A percentile compares a stretch with the other conserved stretches of the same genome.
Evolutionary conservation across 202 grass and related monocot species (phyloP).

Genomic region (Setaria viridis): DNA sequence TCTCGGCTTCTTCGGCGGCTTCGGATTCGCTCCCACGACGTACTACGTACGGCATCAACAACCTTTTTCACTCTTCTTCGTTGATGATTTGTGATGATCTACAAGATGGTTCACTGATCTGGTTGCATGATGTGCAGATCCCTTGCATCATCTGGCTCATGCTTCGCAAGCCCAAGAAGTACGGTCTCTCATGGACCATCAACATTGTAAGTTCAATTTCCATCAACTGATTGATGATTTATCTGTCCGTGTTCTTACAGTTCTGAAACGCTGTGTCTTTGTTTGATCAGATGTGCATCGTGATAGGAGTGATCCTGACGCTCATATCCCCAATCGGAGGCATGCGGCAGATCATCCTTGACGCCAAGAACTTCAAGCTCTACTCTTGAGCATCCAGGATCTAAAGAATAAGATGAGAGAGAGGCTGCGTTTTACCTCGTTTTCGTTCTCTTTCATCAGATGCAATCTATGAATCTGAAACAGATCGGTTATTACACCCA

Average conservation of each 20-base stretch:
- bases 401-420: background rate
- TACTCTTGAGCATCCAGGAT: conserved; percentile 35
- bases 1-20: conserved; percentile 66
- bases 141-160: conserved; percentile 46
- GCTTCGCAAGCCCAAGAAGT: conserved; percentile 37
- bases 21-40: conserved; percentile 55
- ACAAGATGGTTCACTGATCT: background rate
- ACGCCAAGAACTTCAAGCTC: conserved; percentile 56
- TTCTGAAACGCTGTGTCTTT: background rate
- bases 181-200: conserved; percentile 33
- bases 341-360: conserved; percentile 55
- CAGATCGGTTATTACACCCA: background rate
- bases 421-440: background rate
- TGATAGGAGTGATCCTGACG: conserved; percentile 57
- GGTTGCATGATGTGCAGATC: background rate
- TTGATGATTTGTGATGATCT: background rate
- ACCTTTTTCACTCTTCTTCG: background rate
- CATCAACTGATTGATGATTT: background rate
- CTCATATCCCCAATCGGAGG: conserved; percentile 58
- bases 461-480: background rate
- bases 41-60: conserved; percentile 28
- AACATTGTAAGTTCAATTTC: conserved; percentile 13
- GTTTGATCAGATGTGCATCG: conserved; percentile 37
- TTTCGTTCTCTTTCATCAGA: background rate
- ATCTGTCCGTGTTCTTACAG: background rate